These are phyloP conservation scores for Cubamyces lactineus DNA, from an alignment of 768 basidiomycete species.

Conservation along the genomic window DNA sequence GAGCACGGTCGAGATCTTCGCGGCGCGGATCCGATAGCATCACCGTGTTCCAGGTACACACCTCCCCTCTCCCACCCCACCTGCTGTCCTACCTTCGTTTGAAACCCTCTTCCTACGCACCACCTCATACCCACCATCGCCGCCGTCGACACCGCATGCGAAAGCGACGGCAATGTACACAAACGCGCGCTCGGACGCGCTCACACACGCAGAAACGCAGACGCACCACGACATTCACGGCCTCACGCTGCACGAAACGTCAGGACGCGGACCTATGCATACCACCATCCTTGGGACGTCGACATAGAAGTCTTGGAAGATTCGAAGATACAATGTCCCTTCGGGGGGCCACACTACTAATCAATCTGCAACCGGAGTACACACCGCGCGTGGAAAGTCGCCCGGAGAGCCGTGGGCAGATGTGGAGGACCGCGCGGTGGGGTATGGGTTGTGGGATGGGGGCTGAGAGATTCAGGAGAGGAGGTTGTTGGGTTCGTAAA, in stretches of 20 bases:
- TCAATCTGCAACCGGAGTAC: too few relatives aligned
- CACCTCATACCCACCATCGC: not conserved
- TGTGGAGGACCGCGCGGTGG: too few relatives aligned
- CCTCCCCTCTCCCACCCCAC: not conserved
- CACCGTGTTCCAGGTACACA: not conserved
- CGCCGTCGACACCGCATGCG: not conserved
- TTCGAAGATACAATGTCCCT: too few relatives aligned
- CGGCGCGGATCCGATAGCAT: slow-evolving; percentile 6
- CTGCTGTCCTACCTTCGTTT: not conserved
- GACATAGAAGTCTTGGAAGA: too few relatives aligned
- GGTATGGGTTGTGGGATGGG: too few relatives aligned
- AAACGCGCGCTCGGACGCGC: not conserved
- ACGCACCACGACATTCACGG: slow-evolving; percentile 2
- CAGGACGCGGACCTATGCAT: slow-evolving; percentile 2
- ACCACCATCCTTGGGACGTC: not conserved
- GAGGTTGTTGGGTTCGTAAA: not conserved
- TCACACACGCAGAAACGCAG: not conserved
- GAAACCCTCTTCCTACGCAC: not conserved
- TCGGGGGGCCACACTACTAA: not conserved
- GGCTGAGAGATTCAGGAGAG: not conserved
- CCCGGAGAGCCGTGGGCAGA: too few relatives aligned
- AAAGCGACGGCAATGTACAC: not conserved
- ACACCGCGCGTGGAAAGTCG: too few relatives aligned
- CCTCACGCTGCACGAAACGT: slow-evolving; percentile 9
- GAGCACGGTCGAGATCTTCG: slow-evolving; percentile 13